phyloP scores from a whole-genome alignment of 1,284 basidiomycete species.

The Malassezia cuniculi region DNA sequence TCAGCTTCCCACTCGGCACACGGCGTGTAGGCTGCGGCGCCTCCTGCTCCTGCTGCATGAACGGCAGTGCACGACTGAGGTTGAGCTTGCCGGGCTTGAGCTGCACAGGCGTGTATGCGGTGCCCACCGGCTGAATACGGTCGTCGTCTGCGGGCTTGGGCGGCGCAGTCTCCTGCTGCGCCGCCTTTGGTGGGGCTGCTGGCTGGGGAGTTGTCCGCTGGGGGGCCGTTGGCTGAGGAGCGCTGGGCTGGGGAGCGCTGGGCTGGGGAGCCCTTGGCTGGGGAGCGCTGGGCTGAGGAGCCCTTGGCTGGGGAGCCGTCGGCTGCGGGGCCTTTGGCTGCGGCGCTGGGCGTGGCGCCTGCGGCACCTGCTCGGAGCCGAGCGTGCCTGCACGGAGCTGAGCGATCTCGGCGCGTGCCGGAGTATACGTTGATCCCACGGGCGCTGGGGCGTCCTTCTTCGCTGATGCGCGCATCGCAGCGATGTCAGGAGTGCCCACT shows the following conservation, averaged over 20 bases:
- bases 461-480: conserved; percentile 27
- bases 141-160: conserved; percentile 35
- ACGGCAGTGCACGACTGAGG: conserved; percentile 31
- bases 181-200: conserved; percentile 5
- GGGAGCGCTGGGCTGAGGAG: neutral
- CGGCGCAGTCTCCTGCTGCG: conserved; percentile 3
- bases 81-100: conserved; percentile 42
- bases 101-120: conserved; percentile 36
- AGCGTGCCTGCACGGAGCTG: conserved; percentile 28
- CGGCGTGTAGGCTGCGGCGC: conserved; percentile 18
- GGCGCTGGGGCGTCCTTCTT: conserved; percentile 33
- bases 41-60: conserved; percentile 21
- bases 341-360: too few relatives aligned
- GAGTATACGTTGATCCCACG: conserved; percentile 32
- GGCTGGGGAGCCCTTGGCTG: conserved; percentile 14
- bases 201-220: conserved; percentile 11
- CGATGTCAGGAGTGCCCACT: conserved; percentile 40
- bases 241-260: conserved; percentile 15
- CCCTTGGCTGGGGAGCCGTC: neutral
- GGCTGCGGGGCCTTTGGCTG: conserved; percentile 9
- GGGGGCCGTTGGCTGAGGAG: conserved; percentile 12
- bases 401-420: conserved; percentile 33
- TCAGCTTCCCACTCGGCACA: conserved; percentile 25
- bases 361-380: neutral
- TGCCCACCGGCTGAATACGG: conserved; percentile 40